These are phyloP conservation scores for Ogataea ganodermae DNA, from an alignment of 805 yeast species.

Conservation along the genomic window DNA sequence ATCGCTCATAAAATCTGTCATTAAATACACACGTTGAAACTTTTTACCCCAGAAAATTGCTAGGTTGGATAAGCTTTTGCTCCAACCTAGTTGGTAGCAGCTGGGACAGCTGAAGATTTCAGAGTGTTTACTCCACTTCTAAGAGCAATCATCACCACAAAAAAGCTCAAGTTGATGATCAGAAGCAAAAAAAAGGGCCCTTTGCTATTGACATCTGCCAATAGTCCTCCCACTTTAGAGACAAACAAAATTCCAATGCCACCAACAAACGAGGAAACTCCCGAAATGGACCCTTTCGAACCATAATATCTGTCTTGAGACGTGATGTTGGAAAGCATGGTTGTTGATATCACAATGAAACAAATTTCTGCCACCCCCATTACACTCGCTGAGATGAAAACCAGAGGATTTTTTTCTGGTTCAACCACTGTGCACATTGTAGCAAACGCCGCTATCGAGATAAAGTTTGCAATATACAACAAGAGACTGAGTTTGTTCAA, in stretches of 20 bases:
- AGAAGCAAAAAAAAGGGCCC: conserved; percentile 62
- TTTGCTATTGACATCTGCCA: conserved; percentile 57
- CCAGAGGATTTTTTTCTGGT: conserved; percentile 40
- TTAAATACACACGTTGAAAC: no score
- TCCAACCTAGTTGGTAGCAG: no score
- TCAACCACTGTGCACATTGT: conserved; percentile 35
- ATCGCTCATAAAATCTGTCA: no score
- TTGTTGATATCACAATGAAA: conserved; percentile 62
- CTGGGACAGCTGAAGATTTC: no score
- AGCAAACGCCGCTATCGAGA: conserved; percentile 48
- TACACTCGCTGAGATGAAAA: conserved; percentile 43
- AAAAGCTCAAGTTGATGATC: conserved; percentile 37
- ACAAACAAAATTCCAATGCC: conserved; percentile 65
- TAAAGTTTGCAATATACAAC: conserved; percentile 40
- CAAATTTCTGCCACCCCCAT: conserved; percentile 67
- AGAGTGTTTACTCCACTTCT: neutral
- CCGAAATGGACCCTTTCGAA: conserved; percentile 65
- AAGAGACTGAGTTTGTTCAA: conserved; percentile 33
- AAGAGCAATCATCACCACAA: conserved; percentile 26
- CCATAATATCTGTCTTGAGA: conserved; percentile 46
- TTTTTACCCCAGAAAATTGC: no score
- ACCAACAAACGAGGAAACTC: conserved; percentile 67
- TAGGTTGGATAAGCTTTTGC: no score
- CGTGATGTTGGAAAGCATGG: conserved; percentile 42
- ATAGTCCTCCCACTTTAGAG: conserved; percentile 60